Evolutionary conservation across 2,329 filamentous ascomycete species (phyloP).

Genomic region (Hansfordia pulvinata): DNA sequence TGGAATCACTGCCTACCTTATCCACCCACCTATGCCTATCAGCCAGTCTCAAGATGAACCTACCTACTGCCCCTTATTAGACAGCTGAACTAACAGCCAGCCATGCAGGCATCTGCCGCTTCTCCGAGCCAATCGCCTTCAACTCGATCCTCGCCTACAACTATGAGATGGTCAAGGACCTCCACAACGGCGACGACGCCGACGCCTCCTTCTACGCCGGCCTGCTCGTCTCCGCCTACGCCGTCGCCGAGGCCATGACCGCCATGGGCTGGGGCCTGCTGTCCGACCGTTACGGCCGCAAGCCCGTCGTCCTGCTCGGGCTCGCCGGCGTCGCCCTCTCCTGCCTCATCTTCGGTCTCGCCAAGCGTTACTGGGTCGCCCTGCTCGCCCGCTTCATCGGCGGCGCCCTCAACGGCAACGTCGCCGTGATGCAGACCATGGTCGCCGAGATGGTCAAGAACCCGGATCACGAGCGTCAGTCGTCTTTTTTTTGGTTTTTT

Average conservation of each 20-base stretch:
- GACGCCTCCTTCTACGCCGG: constrained; percentile 34
- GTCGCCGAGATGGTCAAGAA: constrained; percentile 26
- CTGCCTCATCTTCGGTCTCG: constrained; percentile 26
- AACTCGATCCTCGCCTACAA: constrained; percentile 29
- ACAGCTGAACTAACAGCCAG: too few species aligned
- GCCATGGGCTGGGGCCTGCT: constrained; percentile 26
- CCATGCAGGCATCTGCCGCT: too few species aligned
- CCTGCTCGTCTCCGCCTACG: constrained; percentile 29
- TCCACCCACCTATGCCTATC: too few species aligned
- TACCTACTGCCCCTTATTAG: too few species aligned
- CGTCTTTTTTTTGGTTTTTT: too few species aligned
- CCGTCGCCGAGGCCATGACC: constrained; percentile 26
- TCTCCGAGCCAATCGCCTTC: constrained; percentile 30
- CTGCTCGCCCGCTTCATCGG: constrained; percentile 25
- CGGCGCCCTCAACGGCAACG: constrained; percentile 24
- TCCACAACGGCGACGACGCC: constrained; percentile 20
- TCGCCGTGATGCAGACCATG: constrained; percentile 26
- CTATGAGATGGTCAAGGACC: constrained; percentile 25
- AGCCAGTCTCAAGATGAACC: too few species aligned
- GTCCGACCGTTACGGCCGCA: constrained; percentile 24
- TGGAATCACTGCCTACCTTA: too few species aligned
- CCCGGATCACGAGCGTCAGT: constrained; percentile 25
- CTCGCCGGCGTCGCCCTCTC: constrained; percentile 22
- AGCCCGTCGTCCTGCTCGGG: constrained; percentile 20
- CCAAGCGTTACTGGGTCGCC: constrained; percentile 26